A percentile compares a stretch with the other conserved stretches of the same genome.
These are phyloP conservation scores for Hyphopichia burtonii DNA, from an alignment of 1,139 yeast genomes.

Conservation along the genomic window DNA sequence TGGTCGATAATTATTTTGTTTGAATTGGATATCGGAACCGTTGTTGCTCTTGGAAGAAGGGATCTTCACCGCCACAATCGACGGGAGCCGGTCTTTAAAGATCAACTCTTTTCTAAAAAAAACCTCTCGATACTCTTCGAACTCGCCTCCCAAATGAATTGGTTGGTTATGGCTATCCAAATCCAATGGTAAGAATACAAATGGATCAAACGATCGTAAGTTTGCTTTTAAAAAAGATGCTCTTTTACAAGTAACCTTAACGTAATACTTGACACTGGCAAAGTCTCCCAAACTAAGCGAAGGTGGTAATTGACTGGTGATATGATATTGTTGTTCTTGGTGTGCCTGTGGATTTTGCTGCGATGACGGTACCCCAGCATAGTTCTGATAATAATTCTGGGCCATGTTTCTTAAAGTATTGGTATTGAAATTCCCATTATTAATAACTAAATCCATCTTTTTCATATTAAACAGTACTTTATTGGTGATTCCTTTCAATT, in stretches of 20 bases:
- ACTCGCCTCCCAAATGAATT: constrained; percentile 16
- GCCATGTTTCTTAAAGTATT: constrained; percentile 22
- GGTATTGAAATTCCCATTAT: constrained; percentile 34
- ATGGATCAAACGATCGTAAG: constrained; percentile 48
- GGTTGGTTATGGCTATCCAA: constrained; percentile 27
- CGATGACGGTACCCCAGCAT: neutral
- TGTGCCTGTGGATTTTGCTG: constrained; percentile 1
- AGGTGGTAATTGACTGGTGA: constrained; percentile 53
- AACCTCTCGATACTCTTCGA: constrained; percentile 34
- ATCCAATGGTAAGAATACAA: constrained; percentile 56
- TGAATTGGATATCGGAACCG: neutral
- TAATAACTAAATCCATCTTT: constrained; percentile 30
- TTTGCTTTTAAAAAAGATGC: constrained; percentile 53
- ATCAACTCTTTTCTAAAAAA: constrained; percentile 41
- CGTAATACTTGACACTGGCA: constrained; percentile 51
- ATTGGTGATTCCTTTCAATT: constrained; percentile 42
- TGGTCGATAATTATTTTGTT: neutral
- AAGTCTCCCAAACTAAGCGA: constrained; percentile 44
- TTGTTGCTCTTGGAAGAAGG: constrained; percentile 10
- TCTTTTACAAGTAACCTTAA: constrained; percentile 60
- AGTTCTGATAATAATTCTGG: constrained; percentile 10
- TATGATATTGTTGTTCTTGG: constrained; percentile 31
- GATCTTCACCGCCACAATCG: constrained; percentile 40
- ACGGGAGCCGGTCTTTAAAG: constrained; percentile 43
- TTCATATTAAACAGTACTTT: constrained; percentile 34